Percentiles rank a stretch among this genome's conserved stretches.
phyloP scores from a whole-genome alignment of 2,329 filamentous ascomycete genomes.

The Penicillium psychrosexuale region DNA sequence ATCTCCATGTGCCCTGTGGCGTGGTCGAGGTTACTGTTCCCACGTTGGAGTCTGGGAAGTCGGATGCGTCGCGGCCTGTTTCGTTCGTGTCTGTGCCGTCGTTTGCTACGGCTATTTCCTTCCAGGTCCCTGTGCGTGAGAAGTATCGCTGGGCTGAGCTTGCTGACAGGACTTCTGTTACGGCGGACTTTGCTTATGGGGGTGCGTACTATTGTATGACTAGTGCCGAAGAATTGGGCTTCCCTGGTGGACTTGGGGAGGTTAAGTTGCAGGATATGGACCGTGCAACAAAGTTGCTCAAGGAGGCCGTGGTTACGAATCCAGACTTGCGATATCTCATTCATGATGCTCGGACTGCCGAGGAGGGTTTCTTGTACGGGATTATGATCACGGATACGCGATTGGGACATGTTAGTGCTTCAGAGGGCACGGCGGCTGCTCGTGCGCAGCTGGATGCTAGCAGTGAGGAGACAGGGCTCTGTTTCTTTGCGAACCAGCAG shows the following conservation, averaged over 20 bases:
- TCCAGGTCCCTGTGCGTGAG: conserved; percentile 31
- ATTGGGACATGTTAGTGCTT: conserved; percentile 5
- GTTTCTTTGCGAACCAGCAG: conserved; percentile 47
- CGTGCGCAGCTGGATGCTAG: conserved; percentile 14
- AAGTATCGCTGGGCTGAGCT: conserved; percentile 42
- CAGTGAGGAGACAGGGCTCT: conserved; percentile 44
- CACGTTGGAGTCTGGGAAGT: conserved; percentile 27
- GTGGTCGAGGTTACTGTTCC: conserved; percentile 44
- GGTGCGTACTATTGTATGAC: conserved; percentile 47
- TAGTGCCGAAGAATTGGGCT: conserved; percentile 39
- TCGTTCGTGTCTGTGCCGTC: conserved; percentile 45
- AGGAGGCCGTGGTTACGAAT: conserved; percentile 25
- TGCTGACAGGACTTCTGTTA: conserved; percentile 22
- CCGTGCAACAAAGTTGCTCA: conserved; percentile 34
- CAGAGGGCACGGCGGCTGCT: conserved; percentile 24
- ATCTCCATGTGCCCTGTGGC: conserved; percentile 48
- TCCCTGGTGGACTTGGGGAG: conserved; percentile 27
- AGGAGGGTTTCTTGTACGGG: conserved; percentile 18
- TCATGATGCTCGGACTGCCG: conserved; percentile 2
- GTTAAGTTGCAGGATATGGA: conserved; percentile 34
- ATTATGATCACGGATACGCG: conserved; percentile 16
- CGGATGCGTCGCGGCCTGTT: conserved; percentile 40
- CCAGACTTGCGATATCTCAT: conserved; percentile 4
- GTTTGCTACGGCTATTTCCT: conserved; percentile 36
- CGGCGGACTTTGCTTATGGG: conserved; percentile 42